A percentile compares a stretch with the other conserved stretches of the same genome.
Evolutionary conservation across 176 grass and related monocot species (phyloP).

Genomic region (Oryza meridionalis): DNA sequence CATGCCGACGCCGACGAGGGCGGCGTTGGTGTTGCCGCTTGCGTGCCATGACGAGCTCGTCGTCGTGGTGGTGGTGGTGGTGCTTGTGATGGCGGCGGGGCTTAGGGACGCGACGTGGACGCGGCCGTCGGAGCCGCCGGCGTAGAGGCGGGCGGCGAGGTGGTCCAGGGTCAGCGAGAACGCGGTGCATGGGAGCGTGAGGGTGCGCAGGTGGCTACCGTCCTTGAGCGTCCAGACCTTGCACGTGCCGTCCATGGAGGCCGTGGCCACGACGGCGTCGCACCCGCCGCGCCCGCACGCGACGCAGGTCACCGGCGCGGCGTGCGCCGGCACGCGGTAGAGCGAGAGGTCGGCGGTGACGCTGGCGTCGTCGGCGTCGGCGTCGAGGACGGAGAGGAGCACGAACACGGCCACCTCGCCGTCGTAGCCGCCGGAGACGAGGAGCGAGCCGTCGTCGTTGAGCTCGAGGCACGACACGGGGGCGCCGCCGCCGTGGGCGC

Average conservation of each 20-base stretch:
- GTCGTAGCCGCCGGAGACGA: conserved; percentile 38
- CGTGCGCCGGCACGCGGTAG: conserved; percentile 16
- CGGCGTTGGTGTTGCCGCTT: neutral
- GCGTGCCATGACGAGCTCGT: neutral
- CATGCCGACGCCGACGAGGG: neutral
- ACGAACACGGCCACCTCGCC: conserved; percentile 26
- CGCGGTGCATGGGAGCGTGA: conserved; percentile 24
- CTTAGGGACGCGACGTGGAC: conserved; percentile 19
- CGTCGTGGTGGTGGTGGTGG: neutral
- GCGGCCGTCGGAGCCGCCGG: conserved; percentile 28
- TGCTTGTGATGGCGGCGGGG: neutral
- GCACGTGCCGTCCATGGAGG: conserved; percentile 44
- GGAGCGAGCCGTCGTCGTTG: conserved; percentile 43
- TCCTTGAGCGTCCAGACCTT: conserved; percentile 44
- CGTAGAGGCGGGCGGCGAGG: neutral
- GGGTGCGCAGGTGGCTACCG: neutral
- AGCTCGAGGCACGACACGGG: conserved; percentile 31
- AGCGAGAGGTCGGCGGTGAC: neutral
- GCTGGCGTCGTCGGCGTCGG: too few species aligned
- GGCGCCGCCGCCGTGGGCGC: neutral
- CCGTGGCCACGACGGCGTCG: conserved; percentile 20
- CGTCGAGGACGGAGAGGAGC: conserved; percentile 26
- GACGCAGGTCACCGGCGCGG: conserved; percentile 11
- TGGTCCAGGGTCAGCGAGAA: neutral
- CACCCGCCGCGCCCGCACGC: conserved; percentile 29